Evolutionary conservation across 164 flowering plant genomes (phyloP), one percentile per base, ranked within the genome.

Genomic region (Nelumbo lutea): DNA sequence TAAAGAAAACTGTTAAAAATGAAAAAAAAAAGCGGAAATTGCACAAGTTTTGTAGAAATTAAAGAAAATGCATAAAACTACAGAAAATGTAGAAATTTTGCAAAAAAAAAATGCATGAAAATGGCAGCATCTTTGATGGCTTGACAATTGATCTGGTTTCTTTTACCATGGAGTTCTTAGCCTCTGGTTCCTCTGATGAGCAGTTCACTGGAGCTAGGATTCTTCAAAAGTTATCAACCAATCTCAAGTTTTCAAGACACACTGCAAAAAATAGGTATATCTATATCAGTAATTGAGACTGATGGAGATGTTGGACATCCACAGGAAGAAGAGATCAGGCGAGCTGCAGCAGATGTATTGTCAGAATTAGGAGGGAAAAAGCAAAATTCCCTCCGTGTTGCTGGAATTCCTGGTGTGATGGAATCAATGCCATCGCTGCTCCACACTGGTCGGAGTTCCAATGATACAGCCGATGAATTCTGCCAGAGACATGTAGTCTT

Each of bases 91-190:
- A 27, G 27, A 27, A 27, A 27, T 27, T 27, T 27, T 27, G 27
- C 27, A 27, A 27, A 27, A 27, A 27, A 0, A 27, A 27, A 27
- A 27, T 27, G 27, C 27, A 27, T 27, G 27, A 27, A 27, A 82
- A 89, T 65, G 97, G 97, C 50, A 91, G 96, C 83, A 83, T 95
- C 13, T 95, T 95, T 68, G 97, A 95, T 77, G 98, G 97, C 8
- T 59, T 95, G 79, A 88, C 85, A 63, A 91, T 95, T 97, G 97
- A 95, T 62, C 81, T 95, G 80, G 87, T 95, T 53, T 74, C 86
- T 50, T 92, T 95, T 66, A 84, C 86, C 1, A 84, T 85, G 84
- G 97, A 92, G 3, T 87, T 95, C 6, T 55, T 92, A 81, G 80
- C 59, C 65, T 95, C 97, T 1, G 80, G 65, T 67, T 90, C 91